Evolutionary conservation across 2,329 filamentous ascomycete species (phyloP), one percentile per base, ranked within the genome.

Genomic region (Fusarium sp.): DNA sequence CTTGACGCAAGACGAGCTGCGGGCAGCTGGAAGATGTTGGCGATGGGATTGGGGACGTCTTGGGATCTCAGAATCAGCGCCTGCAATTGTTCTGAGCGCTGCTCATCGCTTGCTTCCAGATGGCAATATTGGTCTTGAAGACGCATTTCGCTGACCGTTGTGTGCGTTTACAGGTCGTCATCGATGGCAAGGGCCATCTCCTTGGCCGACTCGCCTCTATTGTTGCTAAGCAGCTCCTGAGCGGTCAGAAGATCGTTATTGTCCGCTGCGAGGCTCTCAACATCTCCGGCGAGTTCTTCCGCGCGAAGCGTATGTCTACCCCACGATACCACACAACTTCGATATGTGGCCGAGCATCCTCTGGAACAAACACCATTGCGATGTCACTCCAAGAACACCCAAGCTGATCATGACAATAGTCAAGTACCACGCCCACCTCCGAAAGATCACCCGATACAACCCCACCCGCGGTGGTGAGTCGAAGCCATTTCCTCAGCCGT

Each of bases 231-330:
- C 95, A 98, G 89, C 91, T 98, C 81, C 92, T 98, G 79, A 97
- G 91, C 85, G 95, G 95, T 83, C 95, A 98, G 89, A 98, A 98
- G 92, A 97, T 99, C 83, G 95, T 98, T 80, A 88, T 99, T 78
- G 96, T 99, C 83, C 93, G 96, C 89, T 97, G 92, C 86, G 96
- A 99, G 88, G 94, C 93, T 80, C 91, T 99, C 84, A 99, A 99
- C 91, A 99, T 99, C 90, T 99, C 96, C 77, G 96, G 96, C 87
- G 96, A 98, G 89, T 99, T 99, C 93, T 99, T 99, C 92, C 94
- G 96, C 85, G 91, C 95, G 78, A 99, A 99, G 92, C 92, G 96
- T 99, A 97, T 85, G 95, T 97, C 62, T 51, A 60, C 64, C 59
- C 65, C 59, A 57, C 55, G 44, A 71, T 38, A 65, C 53, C 52